phyloP scores from a whole-genome alignment of 768 basidiomycete species.

The Amanita brunnescens region DNA sequence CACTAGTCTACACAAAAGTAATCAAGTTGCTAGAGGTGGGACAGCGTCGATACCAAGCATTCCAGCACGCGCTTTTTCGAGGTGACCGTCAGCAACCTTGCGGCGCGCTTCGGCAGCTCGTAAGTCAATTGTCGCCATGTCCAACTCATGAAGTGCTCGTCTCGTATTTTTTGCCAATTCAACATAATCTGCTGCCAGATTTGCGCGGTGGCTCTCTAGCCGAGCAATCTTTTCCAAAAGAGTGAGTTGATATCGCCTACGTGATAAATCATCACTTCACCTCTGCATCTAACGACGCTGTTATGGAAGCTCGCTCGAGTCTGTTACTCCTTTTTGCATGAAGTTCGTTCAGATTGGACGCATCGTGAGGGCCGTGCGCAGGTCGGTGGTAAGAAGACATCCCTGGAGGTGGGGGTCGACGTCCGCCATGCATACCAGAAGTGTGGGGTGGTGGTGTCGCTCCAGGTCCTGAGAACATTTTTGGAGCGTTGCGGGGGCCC shows the following conservation, averaged over 20 bases:
- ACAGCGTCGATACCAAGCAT: slow-evolving; percentile 46
- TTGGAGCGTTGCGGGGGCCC: slow-evolving; percentile 27
- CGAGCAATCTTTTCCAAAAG: slow-evolving; percentile 20
- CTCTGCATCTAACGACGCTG: slow-evolving; percentile 15
- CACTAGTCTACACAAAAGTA: not conserved
- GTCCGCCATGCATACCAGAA: slow-evolving; percentile 11
- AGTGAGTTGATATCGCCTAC: not conserved
- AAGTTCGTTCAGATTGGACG: not conserved
- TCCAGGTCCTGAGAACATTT: slow-evolving; percentile 12
- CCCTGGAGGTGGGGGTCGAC: slow-evolving; percentile 10
- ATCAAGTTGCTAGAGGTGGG: not conserved
- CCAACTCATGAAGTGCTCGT: slow-evolving; percentile 53
- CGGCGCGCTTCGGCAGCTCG: slow-evolving; percentile 50
- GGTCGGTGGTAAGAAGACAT: not conserved
- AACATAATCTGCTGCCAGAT: slow-evolving; percentile 30
- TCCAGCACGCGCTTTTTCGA: slow-evolving; percentile 57
- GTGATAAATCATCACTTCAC: slow-evolving; percentile 3
- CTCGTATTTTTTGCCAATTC: slow-evolving; percentile 31
- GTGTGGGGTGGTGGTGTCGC: slow-evolving; percentile 13
- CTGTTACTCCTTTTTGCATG: slow-evolving; percentile 3
- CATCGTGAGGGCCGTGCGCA: not conserved
- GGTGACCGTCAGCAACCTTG: slow-evolving; percentile 45
- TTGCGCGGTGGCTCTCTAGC: slow-evolving; percentile 29
- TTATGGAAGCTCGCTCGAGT: slow-evolving; percentile 1
- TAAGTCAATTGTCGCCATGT: slow-evolving; percentile 50